Evolutionary conservation across 495 filamentous ascomycete genomes (phyloP).

Genomic region (Rostrohypoxylon terebratum): DNA sequence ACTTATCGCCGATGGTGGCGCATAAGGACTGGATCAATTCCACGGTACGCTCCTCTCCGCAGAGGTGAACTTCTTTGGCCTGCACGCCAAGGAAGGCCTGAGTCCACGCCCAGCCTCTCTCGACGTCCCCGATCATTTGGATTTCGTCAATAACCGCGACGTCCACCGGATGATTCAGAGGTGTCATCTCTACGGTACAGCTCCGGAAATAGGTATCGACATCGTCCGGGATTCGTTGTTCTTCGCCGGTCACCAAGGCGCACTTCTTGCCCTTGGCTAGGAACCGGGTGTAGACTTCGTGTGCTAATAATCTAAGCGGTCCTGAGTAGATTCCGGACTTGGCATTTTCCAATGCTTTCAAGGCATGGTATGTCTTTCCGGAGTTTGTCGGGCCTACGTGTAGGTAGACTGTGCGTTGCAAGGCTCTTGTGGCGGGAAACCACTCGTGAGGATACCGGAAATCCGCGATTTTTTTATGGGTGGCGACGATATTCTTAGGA

Average conservation of each 20-base stretch:
- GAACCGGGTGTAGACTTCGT: conserved; percentile 90
- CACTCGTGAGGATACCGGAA: conserved; percentile 88
- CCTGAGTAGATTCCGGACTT: conserved; percentile 89
- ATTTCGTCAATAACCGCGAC: conserved; percentile 98
- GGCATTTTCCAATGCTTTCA: conserved; percentile 84
- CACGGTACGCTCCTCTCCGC: conserved; percentile 87
- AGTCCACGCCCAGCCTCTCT: conserved; percentile 97
- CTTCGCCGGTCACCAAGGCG: conserved; percentile 91
- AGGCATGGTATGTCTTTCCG: conserved; percentile 95
- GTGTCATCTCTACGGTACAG: conserved; percentile 98
- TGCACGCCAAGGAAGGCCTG: conserved; percentile 87
- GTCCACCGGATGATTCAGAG: conserved; percentile 74
- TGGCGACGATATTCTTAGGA: conserved; percentile 49
- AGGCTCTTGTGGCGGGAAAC: conserved; percentile 82
- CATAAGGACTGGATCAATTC: conserved; percentile 84
- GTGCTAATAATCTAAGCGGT: conserved; percentile 88
- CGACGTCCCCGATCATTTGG: conserved; percentile 87
- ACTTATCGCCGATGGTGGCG: conserved; percentile 81
- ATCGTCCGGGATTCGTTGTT: conserved; percentile 70
- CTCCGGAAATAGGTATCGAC: conserved; percentile 69
- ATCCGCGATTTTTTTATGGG: conserved; percentile 78
- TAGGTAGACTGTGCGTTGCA: conserved; percentile 86
- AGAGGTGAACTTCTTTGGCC: conserved; percentile 91
- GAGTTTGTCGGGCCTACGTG: conserved; percentile 99
- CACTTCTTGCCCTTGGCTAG: conserved; percentile 77